These are phyloP conservation scores for Friedmanniomyces endolithicus DNA, from an alignment of 495 filamentous ascomycete genomes.

Conservation along the genomic window DNA sequence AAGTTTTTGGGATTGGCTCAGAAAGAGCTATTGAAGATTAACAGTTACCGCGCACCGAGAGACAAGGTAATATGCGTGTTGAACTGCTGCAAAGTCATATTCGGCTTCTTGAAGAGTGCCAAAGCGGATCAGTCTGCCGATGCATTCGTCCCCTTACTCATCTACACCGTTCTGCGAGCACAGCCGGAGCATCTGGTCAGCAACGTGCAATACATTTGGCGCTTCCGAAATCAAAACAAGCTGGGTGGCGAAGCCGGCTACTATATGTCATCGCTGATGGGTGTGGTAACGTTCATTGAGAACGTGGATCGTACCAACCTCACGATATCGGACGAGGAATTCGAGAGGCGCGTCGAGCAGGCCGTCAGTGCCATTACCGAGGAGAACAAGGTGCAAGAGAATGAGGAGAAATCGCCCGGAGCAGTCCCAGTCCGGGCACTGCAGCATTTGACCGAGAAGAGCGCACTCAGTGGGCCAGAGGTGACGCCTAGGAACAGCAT, in stretches of 20 bases:
- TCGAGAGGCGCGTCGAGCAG: conserved; percentile 87
- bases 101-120: conserved; percentile 84
- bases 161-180: conserved; percentile 87
- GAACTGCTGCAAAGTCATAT: conserved; percentile 99
- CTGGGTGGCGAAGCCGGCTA: conserved; percentile 93
- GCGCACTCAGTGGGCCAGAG: conserved; percentile 40
- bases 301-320: conserved; percentile 86
- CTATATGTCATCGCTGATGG: conserved; percentile 96
- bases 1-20: conserved; percentile 82
- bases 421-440: conserved; percentile 14
- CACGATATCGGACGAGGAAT: conserved; percentile 88
- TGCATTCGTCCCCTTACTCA: conserved; percentile 87
- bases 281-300: conserved; percentile 93
- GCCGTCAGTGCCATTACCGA: conserved; percentile 95
- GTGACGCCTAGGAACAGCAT: conserved; percentile 42
- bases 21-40: conserved; percentile 90
- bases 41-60: conserved; percentile 83
- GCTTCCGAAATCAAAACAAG: conserved; percentile 96
- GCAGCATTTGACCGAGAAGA: conserved; percentile 46
- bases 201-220: conserved; percentile 94
- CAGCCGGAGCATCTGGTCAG: conserved; percentile 92
- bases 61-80: conserved; percentile 98
- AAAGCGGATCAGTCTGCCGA: conserved; percentile 92
- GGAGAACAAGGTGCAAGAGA: conserved; percentile 49
- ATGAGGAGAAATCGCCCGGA: conserved; percentile 11